Base-by-base conservation (phyloP, 75 land plant genomes). In the Gnetum montanum region DNA sequence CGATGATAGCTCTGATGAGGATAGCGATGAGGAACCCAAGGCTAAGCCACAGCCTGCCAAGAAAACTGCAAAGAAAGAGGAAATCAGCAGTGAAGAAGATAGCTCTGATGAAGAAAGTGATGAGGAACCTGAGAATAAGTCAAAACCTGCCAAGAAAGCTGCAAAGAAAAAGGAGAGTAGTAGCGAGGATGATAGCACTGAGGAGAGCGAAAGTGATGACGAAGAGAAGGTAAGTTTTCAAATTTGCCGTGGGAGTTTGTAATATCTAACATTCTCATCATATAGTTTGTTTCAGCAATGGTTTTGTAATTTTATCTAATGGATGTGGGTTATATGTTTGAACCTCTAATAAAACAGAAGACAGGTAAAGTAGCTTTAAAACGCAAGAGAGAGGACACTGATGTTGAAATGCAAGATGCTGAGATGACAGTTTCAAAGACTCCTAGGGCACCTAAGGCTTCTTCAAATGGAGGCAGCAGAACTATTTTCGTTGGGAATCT, bases 401-500 rank as follows among this genome's bases (percentile, higher is more conserved):
- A n/a, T n/a, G n/a, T n/a, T n/a, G n/a, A n/a, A n/a, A n/a, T n/a
- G n/a, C n/a, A n/a, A n/a, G n/a, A n/a, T n/a, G n/a, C n/a, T n/a
- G n/a, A n/a, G n/a, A n/a, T n/a, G n/a, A n/a, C n/a, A n/a, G n/a
- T n/a, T n/a, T n/a, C n/a, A n/a, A n/a, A n/a, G n/a, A n/a, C 15
- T n/a, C 36, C 15, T 2, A 33, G 33, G 8, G 33, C 11, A 15
- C 11, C 54, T 31, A 51, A 51, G 34, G 22, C 55, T 19, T 57
- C 35, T 4, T 35, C n/a, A 35, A 19, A 43, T 11, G 48, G 64
- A 38, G 88, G 85, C 1, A 65, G 74, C 27, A 88, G 71, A 52
- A 92, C 97, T 6, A 38, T 92, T 3, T 92, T 81, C 57, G 74
- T 76, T 43, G 87, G 86, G 31, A 92, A 92, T 45, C 28, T 92